Percentiles rank a stretch among this genome's conserved stretches.
phyloP scores from a whole-genome alignment of 768 basidiomycete genomes.

The Suillus variegatus region DNA sequence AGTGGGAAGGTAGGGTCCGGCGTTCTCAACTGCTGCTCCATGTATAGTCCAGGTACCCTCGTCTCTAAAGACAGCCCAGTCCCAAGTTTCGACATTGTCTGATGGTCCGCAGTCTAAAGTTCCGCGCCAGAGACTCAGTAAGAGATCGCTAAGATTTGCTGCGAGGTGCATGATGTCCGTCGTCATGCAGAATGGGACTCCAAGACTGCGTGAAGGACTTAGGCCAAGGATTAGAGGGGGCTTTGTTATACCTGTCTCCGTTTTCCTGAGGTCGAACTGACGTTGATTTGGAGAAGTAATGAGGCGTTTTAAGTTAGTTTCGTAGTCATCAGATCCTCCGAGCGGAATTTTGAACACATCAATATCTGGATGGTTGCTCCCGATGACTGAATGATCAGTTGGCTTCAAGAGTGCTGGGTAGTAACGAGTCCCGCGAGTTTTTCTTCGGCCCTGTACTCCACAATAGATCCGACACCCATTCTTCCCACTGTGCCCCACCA shows the following conservation, averaged over 20 bases:
- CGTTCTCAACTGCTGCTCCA: too few species aligned
- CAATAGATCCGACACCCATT: slow-evolving; percentile 37
- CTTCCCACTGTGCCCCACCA: slow-evolving; percentile 33
- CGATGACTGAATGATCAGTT: slow-evolving; percentile 16
- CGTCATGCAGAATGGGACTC: background rate
- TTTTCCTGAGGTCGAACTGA: slow-evolving; percentile 24
- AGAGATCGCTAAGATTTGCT: background rate
- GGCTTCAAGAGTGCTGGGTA: slow-evolving; percentile 31
- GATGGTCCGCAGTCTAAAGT: background rate
- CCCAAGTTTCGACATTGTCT: background rate
- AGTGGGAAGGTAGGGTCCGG: too few species aligned
- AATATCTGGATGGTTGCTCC: slow-evolving; percentile 32
- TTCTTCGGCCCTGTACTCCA: slow-evolving; percentile 26
- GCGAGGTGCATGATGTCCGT: background rate
- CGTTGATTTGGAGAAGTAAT: slow-evolving; percentile 10
- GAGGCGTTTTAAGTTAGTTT: background rate
- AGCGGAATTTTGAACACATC: slow-evolving; percentile 15
- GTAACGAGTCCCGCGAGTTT: slow-evolving; percentile 28
- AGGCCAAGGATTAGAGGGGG: background rate
- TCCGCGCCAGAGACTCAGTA: background rate
- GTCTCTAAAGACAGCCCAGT: background rate
- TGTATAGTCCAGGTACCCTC: background rate
- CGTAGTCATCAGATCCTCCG: slow-evolving; percentile 6
- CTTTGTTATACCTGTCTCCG: slow-evolving; percentile 33
- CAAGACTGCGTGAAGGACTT: background rate